Base-by-base conservation (phyloP, 257 asterid genomes). In the Jacaranda copaia region DNA sequence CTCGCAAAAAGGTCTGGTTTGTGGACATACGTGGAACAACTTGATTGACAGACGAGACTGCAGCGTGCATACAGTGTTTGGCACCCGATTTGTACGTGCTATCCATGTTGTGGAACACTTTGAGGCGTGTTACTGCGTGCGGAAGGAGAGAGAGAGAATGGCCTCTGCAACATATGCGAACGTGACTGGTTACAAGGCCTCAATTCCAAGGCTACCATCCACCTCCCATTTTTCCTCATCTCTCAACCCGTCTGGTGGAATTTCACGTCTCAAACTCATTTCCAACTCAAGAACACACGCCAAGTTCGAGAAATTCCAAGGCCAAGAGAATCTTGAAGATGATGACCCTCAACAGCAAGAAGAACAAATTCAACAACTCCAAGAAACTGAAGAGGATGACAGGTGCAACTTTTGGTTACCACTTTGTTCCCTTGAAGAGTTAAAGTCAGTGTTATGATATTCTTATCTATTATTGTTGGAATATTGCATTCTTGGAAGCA, bases 241-340 rank as follows among this genome's bases (percentile, higher is more conserved):
- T 20, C 58, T 58, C 15, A 57, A 56, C 38, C 66, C 74, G 66
- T 57, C 13, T 71, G 52, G 6, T 67, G 84, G 87, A 67, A 64
- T 78, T 72, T 74, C 83, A 56, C 79, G 79, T 11, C 76, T 70
- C 70, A 65, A 55, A 40, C 66, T 72, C 77, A 43, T 61, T 35
- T 80, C 80, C 63, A 68, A 2, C 74, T 77, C 92, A 57, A 85
- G 71, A 70, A 51, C 80, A 46, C 81, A 59, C 9, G 96, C 98
- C 84, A 94, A 92, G 83, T 94, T 92, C 45, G 98, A 92, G 32
- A 84, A 91, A 77, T 92, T 94, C 72, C 87, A 91, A 78, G 87
- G 84, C 71, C 88, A 74, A 70, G 96, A 87, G 48, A 64, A 52
- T 79, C 52, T 73, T 66, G 87, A 72, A 5, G 91, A 79, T 13